A percentile compares a stretch with the other conserved stretches of the same genome.
These are phyloP conservation scores for Samsoniella hepiali DNA, from an alignment of 2,329 filamentous ascomycete genomes.

Conservation along the genomic window DNA sequence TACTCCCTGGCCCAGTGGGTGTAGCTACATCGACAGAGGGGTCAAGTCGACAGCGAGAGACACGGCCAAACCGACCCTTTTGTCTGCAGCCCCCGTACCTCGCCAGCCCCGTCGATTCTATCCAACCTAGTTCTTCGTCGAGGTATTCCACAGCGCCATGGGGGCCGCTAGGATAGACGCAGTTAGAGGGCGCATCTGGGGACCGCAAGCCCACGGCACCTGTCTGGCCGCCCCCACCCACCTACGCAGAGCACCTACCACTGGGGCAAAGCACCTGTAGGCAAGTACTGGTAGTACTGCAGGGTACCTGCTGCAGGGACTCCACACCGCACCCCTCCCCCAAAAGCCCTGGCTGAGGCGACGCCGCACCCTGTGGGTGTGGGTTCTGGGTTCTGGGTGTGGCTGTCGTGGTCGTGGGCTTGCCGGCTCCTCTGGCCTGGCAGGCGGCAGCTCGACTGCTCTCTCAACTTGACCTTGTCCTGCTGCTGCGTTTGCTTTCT, in stretches of 20 bases:
- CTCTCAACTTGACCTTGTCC: slow-evolving; percentile 6
- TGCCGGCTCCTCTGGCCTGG: slow-evolving; percentile 1
- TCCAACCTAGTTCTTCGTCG: not conserved
- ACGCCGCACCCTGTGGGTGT: not conserved
- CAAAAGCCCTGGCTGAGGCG: not conserved
- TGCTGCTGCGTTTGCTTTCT: not conserved
- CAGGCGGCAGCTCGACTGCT: not conserved
- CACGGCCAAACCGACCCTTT: too few relatives aligned
- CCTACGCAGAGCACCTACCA: too few relatives aligned
- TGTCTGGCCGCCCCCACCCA: not conserved
- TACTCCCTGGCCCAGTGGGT: too few relatives aligned
- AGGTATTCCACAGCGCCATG: not conserved
- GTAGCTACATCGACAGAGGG: too few relatives aligned
- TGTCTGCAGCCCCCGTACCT: too few relatives aligned
- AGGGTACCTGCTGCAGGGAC: not conserved
- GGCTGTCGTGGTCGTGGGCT: not conserved
- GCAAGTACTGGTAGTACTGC: too few relatives aligned
- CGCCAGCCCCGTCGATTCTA: not conserved
- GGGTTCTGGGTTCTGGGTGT: not conserved
- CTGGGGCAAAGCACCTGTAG: too few relatives aligned
- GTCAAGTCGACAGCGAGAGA: too few relatives aligned
- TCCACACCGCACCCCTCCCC: not conserved
- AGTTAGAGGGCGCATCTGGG: not conserved
- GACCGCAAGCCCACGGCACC: not conserved
- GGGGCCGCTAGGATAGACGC: not conserved